A percentile compares a stretch with the other conserved stretches of the same genome.
Conservation (phyloP, 2,329 filamentous ascomycete species). For the Alternaria longipes region DNA sequence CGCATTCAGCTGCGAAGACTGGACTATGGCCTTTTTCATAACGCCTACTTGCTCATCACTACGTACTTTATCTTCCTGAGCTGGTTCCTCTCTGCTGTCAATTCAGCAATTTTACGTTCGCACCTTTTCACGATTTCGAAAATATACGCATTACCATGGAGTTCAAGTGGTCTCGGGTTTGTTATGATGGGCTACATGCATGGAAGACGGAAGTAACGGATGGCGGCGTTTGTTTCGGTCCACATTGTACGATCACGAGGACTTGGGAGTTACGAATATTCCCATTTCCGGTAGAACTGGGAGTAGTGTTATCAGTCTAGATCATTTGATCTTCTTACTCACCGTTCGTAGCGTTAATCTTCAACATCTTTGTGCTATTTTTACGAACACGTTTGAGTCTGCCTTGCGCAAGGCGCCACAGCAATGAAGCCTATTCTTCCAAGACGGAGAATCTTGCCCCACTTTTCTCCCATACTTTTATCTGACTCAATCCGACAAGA, state of each 20-base stretch:
- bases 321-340: not conserved
- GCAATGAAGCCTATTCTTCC: conserved; percentile 5
- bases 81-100: conserved; percentile 30
- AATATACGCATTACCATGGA: conserved; percentile 39
- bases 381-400: conserved; percentile 23
- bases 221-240: conserved; percentile 1
- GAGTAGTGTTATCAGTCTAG: conserved; percentile 4
- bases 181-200: conserved; percentile 25
- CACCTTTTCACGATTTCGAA: conserved; percentile 18
- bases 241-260: conserved; percentile 38
- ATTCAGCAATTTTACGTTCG: conserved; percentile 20
- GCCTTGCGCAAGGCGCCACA: conserved; percentile 24
- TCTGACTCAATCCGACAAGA: not conserved
- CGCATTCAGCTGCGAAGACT: not conserved
- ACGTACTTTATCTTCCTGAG: conserved; percentile 32
- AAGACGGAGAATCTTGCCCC: not conserved
- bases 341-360: conserved; percentile 8
- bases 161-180: conserved; percentile 23
- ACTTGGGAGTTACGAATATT: conserved; percentile 21
- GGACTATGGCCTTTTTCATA: not conserved
- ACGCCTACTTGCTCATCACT: not conserved
- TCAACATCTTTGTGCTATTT: conserved; percentile 20
- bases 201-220: conserved; percentile 9
- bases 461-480: not conserved
- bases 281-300: conserved; percentile 27